Conservation (phyloP, 495 filamentous ascomycete species). For the Talaromyces wortmannii region DNA sequence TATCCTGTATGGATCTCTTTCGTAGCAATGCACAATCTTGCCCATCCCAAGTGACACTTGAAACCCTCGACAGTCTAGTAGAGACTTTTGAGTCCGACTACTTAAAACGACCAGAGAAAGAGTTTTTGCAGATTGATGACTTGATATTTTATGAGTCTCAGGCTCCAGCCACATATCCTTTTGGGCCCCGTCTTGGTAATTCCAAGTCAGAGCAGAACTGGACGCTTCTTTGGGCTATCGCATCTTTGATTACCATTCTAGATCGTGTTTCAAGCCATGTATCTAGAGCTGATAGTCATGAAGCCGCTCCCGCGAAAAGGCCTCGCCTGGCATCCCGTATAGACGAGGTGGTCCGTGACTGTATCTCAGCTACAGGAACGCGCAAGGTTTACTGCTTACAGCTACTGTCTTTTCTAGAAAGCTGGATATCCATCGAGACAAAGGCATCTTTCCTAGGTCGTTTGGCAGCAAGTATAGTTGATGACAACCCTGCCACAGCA, state of each 20-base stretch:
- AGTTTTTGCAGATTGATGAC: slow-evolving; percentile 72
- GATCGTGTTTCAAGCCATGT: slow-evolving; percentile 13
- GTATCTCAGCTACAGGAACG: slow-evolving; percentile 45
- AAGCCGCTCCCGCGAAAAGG: slow-evolving; percentile 45
- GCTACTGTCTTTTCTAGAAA: slow-evolving; percentile 64
- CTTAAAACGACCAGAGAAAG: slow-evolving; percentile 58
- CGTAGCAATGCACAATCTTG: slow-evolving; percentile 16
- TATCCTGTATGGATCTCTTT: slow-evolving; percentile 42
- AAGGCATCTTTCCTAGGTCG: slow-evolving; percentile 38
- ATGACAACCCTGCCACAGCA: slow-evolving; percentile 46
- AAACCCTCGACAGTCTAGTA: slow-evolving; percentile 45
- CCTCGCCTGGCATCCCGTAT: slow-evolving; percentile 49
- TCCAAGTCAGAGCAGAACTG: slow-evolving; percentile 41
- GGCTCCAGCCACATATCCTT: slow-evolving; percentile 11
- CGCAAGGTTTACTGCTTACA: slow-evolving; percentile 66
- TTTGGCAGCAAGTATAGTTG: slow-evolving; percentile 43
- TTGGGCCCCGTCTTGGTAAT: slow-evolving; percentile 34
- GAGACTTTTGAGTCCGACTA: slow-evolving; percentile 68
- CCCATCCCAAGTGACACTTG: slow-evolving; percentile 19
- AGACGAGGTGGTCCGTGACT: slow-evolving; percentile 56
- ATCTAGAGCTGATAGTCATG: slow-evolving; percentile 1
- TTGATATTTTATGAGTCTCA: slow-evolving; percentile 41
- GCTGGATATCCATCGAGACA: slow-evolving; percentile 26
- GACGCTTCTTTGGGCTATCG: slow-evolving; percentile 37
- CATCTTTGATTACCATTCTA: slow-evolving; percentile 22